Conservation (phyloP, 257 asterid genomes). For the Nicotiana tomentosiformis region DNA sequence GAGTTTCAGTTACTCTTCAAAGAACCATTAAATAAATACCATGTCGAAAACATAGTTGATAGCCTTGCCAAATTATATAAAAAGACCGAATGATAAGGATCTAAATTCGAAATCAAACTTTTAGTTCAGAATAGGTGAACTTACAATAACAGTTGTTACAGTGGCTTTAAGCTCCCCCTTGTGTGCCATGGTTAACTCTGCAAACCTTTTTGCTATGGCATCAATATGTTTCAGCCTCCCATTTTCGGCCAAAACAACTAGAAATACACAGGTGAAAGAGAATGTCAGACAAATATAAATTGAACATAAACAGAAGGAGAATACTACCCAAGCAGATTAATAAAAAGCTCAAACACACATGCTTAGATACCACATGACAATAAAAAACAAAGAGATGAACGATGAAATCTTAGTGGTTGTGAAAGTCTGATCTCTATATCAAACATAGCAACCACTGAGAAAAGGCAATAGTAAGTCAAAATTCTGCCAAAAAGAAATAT, state of each 20-base stretch:
- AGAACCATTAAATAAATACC: not conserved
- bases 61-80: not conserved
- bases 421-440: not conserved
- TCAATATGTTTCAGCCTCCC: conserved; percentile 69
- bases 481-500: not conserved
- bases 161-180: conserved; percentile 78
- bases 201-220: conserved; percentile 44
- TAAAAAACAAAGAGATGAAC: not conserved
- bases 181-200: conserved; percentile 82
- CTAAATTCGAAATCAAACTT: not conserved
- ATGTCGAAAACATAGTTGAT: not conserved
- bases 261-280: conserved; percentile 13
- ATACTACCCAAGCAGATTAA: not conserved
- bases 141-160: conserved; percentile 86
- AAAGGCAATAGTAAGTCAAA: not conserved
- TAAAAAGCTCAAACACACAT: not conserved
- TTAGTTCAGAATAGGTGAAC: conserved; percentile 19
- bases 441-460: not conserved
- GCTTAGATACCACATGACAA: not conserved
- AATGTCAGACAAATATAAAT: not conserved
- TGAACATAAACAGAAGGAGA: not conserved
- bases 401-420: not conserved
- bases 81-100: not conserved
- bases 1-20: not conserved
- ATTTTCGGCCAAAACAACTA: conserved; percentile 62